These are phyloP conservation scores for Poronia punctata DNA, from an alignment of 495 filamentous ascomycete species.

Conservation along the genomic window DNA sequence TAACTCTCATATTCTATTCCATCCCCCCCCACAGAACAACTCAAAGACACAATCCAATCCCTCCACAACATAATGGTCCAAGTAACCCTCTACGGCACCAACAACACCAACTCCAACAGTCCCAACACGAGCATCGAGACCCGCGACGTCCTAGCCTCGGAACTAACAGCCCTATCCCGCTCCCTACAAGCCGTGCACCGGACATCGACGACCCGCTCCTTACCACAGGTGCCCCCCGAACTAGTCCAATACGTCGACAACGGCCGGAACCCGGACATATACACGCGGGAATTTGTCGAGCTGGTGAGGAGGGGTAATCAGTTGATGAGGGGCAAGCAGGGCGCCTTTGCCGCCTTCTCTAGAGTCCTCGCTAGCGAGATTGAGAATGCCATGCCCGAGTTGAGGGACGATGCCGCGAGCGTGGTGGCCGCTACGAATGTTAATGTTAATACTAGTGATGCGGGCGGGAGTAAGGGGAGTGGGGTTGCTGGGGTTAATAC, in stretches of 20 bases:
- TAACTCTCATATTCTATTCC: too few species aligned
- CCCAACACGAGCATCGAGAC: constrained; percentile 31
- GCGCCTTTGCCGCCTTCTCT: constrained; percentile 72
- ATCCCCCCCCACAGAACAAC: constrained; percentile 36
- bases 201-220: constrained; percentile 30
- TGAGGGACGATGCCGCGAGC: constrained; percentile 58
- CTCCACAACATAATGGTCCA: constrained; percentile 76
- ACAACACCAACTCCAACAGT: constrained; percentile 28
- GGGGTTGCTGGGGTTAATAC: background rate
- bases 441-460: background rate
- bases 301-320: constrained; percentile 78
- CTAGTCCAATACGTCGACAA: constrained; percentile 90
- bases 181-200: constrained; percentile 39
- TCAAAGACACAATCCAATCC: constrained; percentile 74
- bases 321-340: constrained; percentile 71
- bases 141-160: constrained; percentile 36
- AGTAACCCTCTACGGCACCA: constrained; percentile 62
- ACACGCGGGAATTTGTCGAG: constrained; percentile 96
- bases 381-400: constrained; percentile 67
- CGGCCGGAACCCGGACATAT: constrained; percentile 94
- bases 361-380: constrained; percentile 82
- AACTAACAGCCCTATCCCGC: constrained; percentile 31
- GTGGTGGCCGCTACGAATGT: constrained; percentile 45
- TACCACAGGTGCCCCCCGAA: constrained; percentile 64
- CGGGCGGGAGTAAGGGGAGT: background rate